A percentile compares a stretch with the other conserved stretches of the same genome.
Evolutionary conservation across 495 filamentous ascomycete species (phyloP).

Genomic region (Daldinia vernicosa): DNA sequence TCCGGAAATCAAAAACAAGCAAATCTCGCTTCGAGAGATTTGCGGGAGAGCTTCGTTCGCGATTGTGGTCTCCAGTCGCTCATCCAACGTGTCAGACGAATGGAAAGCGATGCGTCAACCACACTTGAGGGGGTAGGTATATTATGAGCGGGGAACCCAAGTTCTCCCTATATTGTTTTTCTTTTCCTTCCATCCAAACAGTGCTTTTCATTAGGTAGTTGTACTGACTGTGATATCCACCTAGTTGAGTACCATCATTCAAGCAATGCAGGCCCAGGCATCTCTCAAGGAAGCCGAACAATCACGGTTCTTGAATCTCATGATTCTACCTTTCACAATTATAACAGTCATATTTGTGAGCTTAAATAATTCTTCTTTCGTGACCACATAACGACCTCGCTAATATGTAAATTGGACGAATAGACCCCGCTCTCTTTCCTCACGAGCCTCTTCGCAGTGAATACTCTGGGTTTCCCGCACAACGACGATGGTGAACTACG

Average conservation of each 20-base stretch:
- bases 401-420: background rate
- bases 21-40: background rate
- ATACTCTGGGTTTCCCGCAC: background rate
- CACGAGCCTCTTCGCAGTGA: background rate
- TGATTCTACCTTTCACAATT: background rate
- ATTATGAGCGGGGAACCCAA: background rate
- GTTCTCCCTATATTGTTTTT: background rate
- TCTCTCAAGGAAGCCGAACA: background rate
- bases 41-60: background rate
- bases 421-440: background rate
- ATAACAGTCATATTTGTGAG: background rate
- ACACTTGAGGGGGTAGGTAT: background rate
- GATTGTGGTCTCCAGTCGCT: constrained; percentile 1
- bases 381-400: background rate
- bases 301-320: background rate
- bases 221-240: background rate
- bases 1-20: background rate
- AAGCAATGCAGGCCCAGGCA: background rate
- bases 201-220: background rate
- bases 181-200: background rate
- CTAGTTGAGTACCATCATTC: background rate
- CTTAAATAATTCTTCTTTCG: too few relatives aligned
- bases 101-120: background rate
- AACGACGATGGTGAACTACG: background rate
- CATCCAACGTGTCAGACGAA: background rate